These are phyloP conservation scores for Blastobotrys arbuscula DNA, from an alignment of 1,139 yeast genomes.

Conservation along the genomic window DNA sequence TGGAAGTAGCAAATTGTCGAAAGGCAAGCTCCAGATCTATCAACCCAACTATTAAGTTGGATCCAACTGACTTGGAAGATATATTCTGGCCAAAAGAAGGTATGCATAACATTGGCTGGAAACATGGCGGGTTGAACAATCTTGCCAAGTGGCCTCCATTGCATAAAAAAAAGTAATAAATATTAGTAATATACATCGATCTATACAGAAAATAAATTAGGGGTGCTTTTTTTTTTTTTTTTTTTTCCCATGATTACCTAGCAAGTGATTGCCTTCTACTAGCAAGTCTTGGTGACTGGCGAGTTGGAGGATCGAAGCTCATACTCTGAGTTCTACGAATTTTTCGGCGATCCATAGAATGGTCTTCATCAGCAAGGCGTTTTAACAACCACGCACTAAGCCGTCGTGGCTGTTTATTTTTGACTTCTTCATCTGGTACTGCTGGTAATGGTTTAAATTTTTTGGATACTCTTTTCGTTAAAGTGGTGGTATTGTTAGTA, in stretches of 20 bases:
- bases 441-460: slow-evolving; percentile 10
- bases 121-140: not conserved
- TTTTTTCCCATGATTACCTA: not conserved
- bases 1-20: not conserved
- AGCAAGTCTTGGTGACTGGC: slow-evolving; percentile 3
- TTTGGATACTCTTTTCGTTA: not conserved
- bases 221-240: not conserved
- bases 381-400: slow-evolving; percentile 20
- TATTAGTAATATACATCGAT: not conserved
- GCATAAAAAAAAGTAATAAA: no score
- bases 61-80: not conserved
- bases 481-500: not conserved
- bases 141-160: slow-evolving; percentile 1
- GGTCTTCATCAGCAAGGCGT: slow-evolving; percentile 10
- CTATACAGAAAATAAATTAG: not conserved
- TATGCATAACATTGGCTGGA: not conserved
- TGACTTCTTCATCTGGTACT: slow-evolving; percentile 8
- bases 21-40: not conserved
- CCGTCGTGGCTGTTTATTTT: slow-evolving; percentile 15
- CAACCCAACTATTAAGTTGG: not conserved
- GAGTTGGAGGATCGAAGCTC: not conserved
- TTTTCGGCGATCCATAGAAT: not conserved
- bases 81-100: not conserved
- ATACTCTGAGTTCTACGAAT: slow-evolving; percentile 2
- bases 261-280: not conserved